Conservation (phyloP, 202 grass and related monocot genomes). For the Dendrocalamus latiflorus region DNA sequence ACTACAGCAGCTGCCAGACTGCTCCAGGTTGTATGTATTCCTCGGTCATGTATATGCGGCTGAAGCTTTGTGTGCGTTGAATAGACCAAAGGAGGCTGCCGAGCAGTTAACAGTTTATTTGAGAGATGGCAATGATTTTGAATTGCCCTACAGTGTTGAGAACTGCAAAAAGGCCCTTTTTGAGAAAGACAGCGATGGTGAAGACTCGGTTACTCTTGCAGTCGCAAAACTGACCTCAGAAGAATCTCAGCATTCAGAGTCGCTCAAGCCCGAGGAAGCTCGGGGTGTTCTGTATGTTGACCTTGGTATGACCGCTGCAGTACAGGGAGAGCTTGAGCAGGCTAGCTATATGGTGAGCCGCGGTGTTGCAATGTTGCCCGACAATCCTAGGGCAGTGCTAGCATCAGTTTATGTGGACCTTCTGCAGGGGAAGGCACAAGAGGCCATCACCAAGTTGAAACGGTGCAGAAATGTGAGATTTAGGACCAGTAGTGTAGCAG, state of each 20-base stretch:
- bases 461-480: slow-evolving; percentile 76
- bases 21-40: slow-evolving; percentile 78
- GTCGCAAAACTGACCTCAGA: slow-evolving; percentile 38
- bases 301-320: slow-evolving; percentile 64
- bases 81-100: slow-evolving; percentile 67
- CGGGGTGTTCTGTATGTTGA: slow-evolving; percentile 67
- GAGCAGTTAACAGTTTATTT: slow-evolving; percentile 76
- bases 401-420: slow-evolving; percentile 86
- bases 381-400: slow-evolving; percentile 72
- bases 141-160: slow-evolving; percentile 73
- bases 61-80: slow-evolving; percentile 80
- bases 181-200: slow-evolving; percentile 74
- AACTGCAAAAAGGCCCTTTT: slow-evolving; percentile 63
- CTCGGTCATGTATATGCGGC: slow-evolving; percentile 85
- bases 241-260: slow-evolving; percentile 38
- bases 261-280: slow-evolving; percentile 71
- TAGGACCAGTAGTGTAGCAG: slow-evolving; percentile 39
- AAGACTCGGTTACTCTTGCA: slow-evolving; percentile 41
- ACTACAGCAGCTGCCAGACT: slow-evolving; percentile 57
- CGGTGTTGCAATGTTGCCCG: slow-evolving; percentile 51
- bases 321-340: slow-evolving; percentile 82
- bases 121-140: slow-evolving; percentile 52
- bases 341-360: slow-evolving; percentile 59
- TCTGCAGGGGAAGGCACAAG: slow-evolving; percentile 60
- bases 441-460: slow-evolving; percentile 73